phyloP scores from a whole-genome alignment of 225 moss, liverwort and hornwort species.

The Neckera pumila region DNA sequence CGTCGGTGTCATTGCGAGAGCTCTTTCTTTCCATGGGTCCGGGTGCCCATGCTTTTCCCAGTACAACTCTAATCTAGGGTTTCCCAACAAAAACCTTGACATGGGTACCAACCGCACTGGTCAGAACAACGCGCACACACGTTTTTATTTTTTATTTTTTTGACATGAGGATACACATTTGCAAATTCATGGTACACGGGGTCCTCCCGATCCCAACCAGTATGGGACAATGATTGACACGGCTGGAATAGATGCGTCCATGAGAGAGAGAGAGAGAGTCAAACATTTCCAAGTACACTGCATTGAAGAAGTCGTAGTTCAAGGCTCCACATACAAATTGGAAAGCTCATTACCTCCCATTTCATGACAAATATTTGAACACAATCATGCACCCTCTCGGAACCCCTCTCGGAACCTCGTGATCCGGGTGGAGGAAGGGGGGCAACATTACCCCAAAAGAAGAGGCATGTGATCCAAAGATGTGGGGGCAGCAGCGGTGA shows the following conservation, averaged over 20 bases:
- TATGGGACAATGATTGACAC: neutral
- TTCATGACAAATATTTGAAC: neutral
- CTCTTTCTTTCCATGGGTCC: neutral
- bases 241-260: neutral
- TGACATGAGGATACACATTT: no score
- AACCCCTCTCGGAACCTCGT: neutral
- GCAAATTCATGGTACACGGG: no score
- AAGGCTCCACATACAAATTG: neutral
- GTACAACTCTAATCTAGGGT: neutral
- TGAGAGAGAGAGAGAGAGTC: neutral
- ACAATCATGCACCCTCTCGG: constrained; percentile 13
- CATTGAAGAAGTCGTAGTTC: neutral
- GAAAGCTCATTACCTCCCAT: neutral
- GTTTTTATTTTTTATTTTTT: no score
- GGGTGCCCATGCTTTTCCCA: neutral
- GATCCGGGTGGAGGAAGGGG: neutral
- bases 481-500: neutral
- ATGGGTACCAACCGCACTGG: no score
- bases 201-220: neutral
- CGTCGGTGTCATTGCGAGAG: neutral
- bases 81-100: no score
- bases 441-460: neutral
- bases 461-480: neutral
- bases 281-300: neutral
- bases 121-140: neutral